These are phyloP conservation scores for Dorcoceras hygrometricum DNA, from an alignment of 257 asterid species.

Conservation along the genomic window DNA sequence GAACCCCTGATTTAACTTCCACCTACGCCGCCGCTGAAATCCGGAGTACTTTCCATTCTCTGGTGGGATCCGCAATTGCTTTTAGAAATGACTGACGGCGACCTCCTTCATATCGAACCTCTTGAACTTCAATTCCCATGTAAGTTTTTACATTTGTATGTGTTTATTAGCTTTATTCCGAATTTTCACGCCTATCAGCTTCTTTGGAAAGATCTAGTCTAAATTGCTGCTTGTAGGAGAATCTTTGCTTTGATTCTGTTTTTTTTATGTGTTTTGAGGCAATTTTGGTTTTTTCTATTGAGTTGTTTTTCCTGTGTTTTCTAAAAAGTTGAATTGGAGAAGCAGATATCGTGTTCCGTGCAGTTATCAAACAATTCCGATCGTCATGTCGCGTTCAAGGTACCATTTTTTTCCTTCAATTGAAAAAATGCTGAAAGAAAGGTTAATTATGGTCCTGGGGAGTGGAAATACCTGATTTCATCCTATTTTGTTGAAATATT, in stretches of 20 bases:
- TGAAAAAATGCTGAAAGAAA: neutral
- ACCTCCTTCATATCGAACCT: slow-evolving; percentile 46
- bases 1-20: no score
- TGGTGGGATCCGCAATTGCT: no score
- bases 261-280: no score
- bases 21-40: no score
- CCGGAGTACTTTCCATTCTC: no score
- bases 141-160: neutral
- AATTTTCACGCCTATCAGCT: no score
- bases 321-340: slow-evolving; percentile 64
- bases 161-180: no score
- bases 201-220: no score
- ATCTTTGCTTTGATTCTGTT: no score
- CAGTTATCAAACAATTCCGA: slow-evolving; percentile 63
- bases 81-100: slow-evolving; percentile 31
- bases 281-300: slow-evolving; percentile 7
- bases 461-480: slow-evolving; percentile 17
- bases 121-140: slow-evolving; percentile 45
- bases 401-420: slow-evolving; percentile 25
- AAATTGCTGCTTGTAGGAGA: no score
- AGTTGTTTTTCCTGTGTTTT: slow-evolving; percentile 19
- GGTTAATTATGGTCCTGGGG: neutral
- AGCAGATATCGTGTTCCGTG: slow-evolving; percentile 83
- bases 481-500: slow-evolving; percentile 15
- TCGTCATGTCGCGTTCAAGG: slow-evolving; percentile 73